These are phyloP conservation scores for Trametes versicolor DNA, from an alignment of 1,284 basidiomycete genomes.

Conservation along the genomic window DNA sequence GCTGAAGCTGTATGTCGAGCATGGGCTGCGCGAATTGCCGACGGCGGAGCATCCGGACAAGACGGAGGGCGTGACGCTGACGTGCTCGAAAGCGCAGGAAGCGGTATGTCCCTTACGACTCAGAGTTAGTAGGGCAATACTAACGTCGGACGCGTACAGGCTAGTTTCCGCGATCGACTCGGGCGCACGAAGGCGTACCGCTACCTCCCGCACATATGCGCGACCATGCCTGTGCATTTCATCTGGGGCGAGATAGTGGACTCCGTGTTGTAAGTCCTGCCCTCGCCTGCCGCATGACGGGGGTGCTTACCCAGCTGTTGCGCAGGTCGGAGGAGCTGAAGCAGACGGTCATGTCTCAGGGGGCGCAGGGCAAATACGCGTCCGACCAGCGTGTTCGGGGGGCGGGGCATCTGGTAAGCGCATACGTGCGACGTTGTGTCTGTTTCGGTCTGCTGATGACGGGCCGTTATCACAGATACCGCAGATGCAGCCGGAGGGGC, in stretches of 20 bases:
- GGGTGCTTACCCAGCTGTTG: background rate
- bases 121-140: too few relatives aligned
- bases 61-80: slow-evolving; percentile 58
- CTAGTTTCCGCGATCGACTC: slow-evolving; percentile 53
- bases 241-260: slow-evolving; percentile 60
- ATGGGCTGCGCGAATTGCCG: slow-evolving; percentile 56
- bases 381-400: slow-evolving; percentile 39
- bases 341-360: slow-evolving; percentile 49
- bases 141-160: slow-evolving; percentile 48
- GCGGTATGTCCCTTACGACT: slow-evolving; percentile 38
- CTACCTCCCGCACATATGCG: slow-evolving; percentile 49
- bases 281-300: background rate
- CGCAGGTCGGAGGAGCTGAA: slow-evolving; percentile 51
- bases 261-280: slow-evolving; percentile 48
- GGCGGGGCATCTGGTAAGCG: slow-evolving; percentile 45
- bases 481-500: slow-evolving; percentile 36
- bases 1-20: slow-evolving; percentile 52
- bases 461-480: slow-evolving; percentile 28
- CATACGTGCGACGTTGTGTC: background rate
- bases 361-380: slow-evolving; percentile 49
- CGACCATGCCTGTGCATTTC: slow-evolving; percentile 55
- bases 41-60: slow-evolving; percentile 56
- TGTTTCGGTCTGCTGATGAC: background rate
- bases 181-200: slow-evolving; percentile 50
- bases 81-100: slow-evolving; percentile 57